Base-by-base conservation (phyloP, 176 grass and related monocot genomes). In the Oryza longistaminata region DNA sequence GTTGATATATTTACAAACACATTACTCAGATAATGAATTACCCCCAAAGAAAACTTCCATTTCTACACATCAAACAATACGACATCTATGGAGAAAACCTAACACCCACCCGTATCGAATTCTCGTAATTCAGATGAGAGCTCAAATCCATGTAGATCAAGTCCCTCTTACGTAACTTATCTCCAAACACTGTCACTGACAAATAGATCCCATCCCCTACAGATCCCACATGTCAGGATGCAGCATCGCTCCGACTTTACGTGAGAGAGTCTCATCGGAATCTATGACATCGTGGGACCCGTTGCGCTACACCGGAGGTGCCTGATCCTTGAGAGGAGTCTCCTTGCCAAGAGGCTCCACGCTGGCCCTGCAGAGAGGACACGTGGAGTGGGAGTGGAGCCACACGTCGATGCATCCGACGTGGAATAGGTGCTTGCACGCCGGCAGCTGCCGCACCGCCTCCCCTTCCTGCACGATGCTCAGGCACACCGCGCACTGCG, bases 361-460 rank as follows among this genome's bases (percentile, higher is more conserved):
- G n/a, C 66, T 86, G 1, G 88, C 71, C 72, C 94, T 89, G 0
- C 94, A 97, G 1, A 97, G 75, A 2, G 94, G 94, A 71, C 94
- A 97, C 8, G 94, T 97, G 42, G 90, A 87, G 27, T 90, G 89
- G 3, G 82, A 86, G 3, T 48, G 76, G 5, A 97, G 80, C 94
- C 90, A 97, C 53, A 66, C 68, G 79, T 94, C 94, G 39, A 97
- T 88, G 67, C 94, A 97, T 29, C 69, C 52, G 10, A 84, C 85
- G 69, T 97, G 94, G 84, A 97, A 97, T 4, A 90, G 61, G 74
- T 97, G 94, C 81, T 48, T 84, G 88, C 94, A 97, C 74, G 76
- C 85, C 29, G 92, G 92, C 82, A 97, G 83, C 72, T 58, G 85
- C 85, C 88, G 48, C 82, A 90, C 85, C 85, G 76, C 10, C 79